phyloP scores from a whole-genome alignment of 495 filamentous ascomycete species.

The Cryomyces minteri region DNA sequence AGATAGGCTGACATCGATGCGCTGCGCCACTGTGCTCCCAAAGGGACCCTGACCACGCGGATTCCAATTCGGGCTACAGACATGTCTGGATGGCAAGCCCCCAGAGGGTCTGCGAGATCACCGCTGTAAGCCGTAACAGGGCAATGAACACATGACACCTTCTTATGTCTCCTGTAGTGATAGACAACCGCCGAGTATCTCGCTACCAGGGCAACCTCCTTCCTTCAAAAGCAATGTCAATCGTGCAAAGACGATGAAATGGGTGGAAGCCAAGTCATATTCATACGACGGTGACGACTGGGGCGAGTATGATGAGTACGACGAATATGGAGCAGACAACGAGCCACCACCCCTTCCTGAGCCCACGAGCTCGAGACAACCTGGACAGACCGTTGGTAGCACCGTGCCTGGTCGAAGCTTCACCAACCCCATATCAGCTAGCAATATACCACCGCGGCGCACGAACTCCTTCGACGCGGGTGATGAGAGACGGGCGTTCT shows the following conservation, averaged over 20 bases:
- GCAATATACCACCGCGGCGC: not conserved
- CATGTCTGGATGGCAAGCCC: too few relatives aligned
- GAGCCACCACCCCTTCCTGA: conserved; percentile 26
- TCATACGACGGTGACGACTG: conserved; percentile 91
- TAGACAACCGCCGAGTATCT: conserved; percentile 11
- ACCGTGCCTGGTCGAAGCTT: conserved; percentile 8
- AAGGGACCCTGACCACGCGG: too few relatives aligned
- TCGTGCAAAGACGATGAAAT: conserved; percentile 81
- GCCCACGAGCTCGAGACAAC: conserved; percentile 23
- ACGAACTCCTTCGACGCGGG: conserved; percentile 31
- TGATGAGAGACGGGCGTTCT: conserved; percentile 23
- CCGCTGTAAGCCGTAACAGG: too few relatives aligned
- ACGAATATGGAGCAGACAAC: conserved; percentile 44
- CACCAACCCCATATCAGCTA: conserved; percentile 9
- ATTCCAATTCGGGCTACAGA: too few relatives aligned
- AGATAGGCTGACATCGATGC: too few relatives aligned
- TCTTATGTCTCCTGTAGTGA: conserved; percentile 5
- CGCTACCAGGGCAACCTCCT: conserved; percentile 24
- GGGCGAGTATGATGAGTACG: conserved; percentile 67
- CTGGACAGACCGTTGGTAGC: conserved; percentile 13
- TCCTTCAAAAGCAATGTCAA: conserved; percentile 68
- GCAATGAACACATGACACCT: too few relatives aligned
- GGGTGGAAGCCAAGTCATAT: conserved; percentile 76
- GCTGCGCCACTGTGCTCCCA: too few relatives aligned
- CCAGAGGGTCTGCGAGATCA: too few relatives aligned